Percentiles rank a stretch among this genome's conserved stretches.
phyloP scores from a whole-genome alignment of 1,284 basidiomycete species.

The Macrocystidia cucumis region DNA sequence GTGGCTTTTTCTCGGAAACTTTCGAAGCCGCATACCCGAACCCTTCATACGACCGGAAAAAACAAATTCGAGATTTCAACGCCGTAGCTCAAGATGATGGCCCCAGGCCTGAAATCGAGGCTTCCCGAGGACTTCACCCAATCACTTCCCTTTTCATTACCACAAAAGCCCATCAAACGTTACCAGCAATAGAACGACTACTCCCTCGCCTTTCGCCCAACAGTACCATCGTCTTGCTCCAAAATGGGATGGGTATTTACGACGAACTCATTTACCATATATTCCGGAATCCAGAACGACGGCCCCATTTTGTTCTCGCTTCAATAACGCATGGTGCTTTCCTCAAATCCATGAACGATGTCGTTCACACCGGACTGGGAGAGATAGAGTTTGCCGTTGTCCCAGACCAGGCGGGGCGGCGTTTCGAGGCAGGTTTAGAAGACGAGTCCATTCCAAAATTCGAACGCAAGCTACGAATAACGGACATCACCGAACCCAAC shows the following conservation, averaged over 20 bases:
- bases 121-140: too few relatives aligned
- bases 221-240: constrained; percentile 84
- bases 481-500: constrained; percentile 43
- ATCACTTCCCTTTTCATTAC: constrained; percentile 75
- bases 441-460: constrained; percentile 22
- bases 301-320: constrained; percentile 85
- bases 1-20: constrained; percentile 39
- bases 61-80: constrained; percentile 8
- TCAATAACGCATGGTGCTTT: constrained; percentile 80
- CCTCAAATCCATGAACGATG: constrained; percentile 40
- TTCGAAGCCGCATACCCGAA: constrained; percentile 22
- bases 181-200: constrained; percentile 53
- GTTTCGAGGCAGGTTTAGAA: constrained; percentile 48
- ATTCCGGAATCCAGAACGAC: constrained; percentile 65
- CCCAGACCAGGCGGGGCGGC: constrained; percentile 54
- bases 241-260: constrained; percentile 91
- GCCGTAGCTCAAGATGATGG: not conserved
- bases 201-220: constrained; percentile 55
- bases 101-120: constrained; percentile 9
- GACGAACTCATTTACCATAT: constrained; percentile 65
- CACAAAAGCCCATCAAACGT: constrained; percentile 69
- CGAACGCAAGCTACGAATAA: constrained; percentile 37
- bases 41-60: constrained; percentile 1
- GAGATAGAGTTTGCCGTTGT: constrained; percentile 74
- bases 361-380: constrained; percentile 74